A percentile compares a stretch with the other conserved stretches of the same genome.
phyloP scores from a whole-genome alignment of 306 rosid genomes.

The Prunus persica region Prunus_persica_NCBIv2 NC_034014.1:28624501-28625000 shows the following conservation, averaged over 20 bases:
- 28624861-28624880: neutral
- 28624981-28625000: conserved; percentile 81
- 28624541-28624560: too few species aligned
- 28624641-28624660: conserved; percentile 1
- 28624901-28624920: neutral
- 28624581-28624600: neutral
- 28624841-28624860: neutral
- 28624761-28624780: conserved; percentile 95
- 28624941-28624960: conserved; percentile 96
- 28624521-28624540: too few species aligned
- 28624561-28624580: too few species aligned
- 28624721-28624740: conserved; percentile 97
- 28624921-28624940: conserved; percentile 71
- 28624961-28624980: conserved; percentile 99
- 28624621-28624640: neutral
- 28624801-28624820: conserved; percentile 98
- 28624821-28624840: conserved; percentile 77
- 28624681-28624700: conserved; percentile 15
- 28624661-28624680: conserved; percentile 12
- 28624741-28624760: conserved; percentile 79
- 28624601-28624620: too few species aligned
- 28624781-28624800: conserved; percentile 92
- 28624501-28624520: too few species aligned
- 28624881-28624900: neutral
- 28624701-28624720: conserved; percentile 37